Conservation (phyloP, 352 stramenopile genomes). For the Pythium phragmiticola region DNA sequence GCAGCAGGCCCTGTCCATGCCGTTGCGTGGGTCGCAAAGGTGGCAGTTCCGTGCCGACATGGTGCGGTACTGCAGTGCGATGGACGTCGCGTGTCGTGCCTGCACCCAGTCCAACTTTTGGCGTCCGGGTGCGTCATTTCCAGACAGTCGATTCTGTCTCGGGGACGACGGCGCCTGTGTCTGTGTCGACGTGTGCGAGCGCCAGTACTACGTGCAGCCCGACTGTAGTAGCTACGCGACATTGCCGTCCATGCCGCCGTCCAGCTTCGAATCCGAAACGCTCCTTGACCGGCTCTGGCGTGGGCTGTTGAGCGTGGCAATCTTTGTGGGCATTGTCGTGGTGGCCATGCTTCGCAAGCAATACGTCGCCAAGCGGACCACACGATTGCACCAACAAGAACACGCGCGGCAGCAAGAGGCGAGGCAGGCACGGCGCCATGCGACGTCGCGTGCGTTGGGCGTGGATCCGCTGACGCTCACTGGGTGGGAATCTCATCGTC, state of each 20-base stretch:
- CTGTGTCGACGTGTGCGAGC: conserved; percentile 19
- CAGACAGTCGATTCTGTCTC: conserved; percentile 16
- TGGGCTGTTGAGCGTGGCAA: neutral
- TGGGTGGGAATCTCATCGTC: conserved; percentile 13
- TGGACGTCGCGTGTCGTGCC: neutral
- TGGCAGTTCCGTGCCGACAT: conserved; percentile 11
- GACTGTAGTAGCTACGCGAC: conserved; percentile 4
- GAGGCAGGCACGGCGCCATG: neutral
- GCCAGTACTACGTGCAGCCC: neutral
- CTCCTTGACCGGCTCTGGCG: conserved; percentile 8
- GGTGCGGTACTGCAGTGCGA: conserved; percentile 6
- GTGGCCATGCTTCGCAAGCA: conserved; percentile 1
- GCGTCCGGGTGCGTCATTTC: conserved; percentile 2
- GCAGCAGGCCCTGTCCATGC: neutral
- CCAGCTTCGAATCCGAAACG: conserved; percentile 1
- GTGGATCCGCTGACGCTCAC: conserved; percentile 5
- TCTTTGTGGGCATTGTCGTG: conserved; percentile 12
- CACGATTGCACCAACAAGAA: neutral
- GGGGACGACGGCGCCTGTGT: conserved; percentile 12
- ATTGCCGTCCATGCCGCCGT: neutral
- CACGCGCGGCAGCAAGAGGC: neutral
- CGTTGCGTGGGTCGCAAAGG: neutral
- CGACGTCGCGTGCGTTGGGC: neutral
- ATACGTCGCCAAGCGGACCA: neutral
- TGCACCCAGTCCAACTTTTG: conserved; percentile 14